Evolutionary conservation across 495 filamentous ascomycete species (phyloP).

Genomic region (Thermochaetoides thermophila): DNA sequence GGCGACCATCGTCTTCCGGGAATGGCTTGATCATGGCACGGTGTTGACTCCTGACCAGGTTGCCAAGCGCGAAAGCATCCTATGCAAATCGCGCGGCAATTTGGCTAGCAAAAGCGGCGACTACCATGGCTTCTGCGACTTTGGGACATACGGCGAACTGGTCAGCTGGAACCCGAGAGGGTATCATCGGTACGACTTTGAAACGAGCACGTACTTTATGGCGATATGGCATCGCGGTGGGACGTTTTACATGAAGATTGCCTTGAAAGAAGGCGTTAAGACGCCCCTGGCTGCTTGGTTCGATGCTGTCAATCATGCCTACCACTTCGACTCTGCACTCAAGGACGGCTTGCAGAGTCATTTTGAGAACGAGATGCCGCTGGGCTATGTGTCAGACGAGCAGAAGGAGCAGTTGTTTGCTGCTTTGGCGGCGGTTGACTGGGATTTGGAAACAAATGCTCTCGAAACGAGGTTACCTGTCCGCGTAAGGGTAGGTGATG

Average conservation of each 20-base stretch:
- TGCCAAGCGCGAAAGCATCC: slow-evolving; percentile 53
- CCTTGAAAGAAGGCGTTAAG: slow-evolving; percentile 45
- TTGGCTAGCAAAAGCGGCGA: slow-evolving; percentile 31
- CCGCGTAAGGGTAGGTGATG: slow-evolving; percentile 16
- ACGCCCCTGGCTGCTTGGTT: slow-evolving; percentile 57
- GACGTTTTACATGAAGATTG: slow-evolving; percentile 37
- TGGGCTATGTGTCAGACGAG: slow-evolving; percentile 21
- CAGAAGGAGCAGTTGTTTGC: slow-evolving; percentile 19
- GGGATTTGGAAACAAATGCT: slow-evolving; percentile 30
- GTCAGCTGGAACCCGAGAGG: slow-evolving; percentile 22
- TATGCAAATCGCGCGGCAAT: slow-evolving; percentile 37
- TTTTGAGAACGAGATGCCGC: slow-evolving; percentile 21
- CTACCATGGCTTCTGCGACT: slow-evolving; percentile 30
- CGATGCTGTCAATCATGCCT: slow-evolving; percentile 50
- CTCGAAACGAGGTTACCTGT: slow-evolving; percentile 28
- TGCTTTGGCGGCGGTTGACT: slow-evolving; percentile 21
- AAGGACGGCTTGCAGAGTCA: slow-evolving; percentile 20
- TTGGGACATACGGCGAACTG: slow-evolving; percentile 26
- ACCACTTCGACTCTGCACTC: slow-evolving; percentile 21
- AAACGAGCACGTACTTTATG: slow-evolving; percentile 38
- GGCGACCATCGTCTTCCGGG: slow-evolving; percentile 62
- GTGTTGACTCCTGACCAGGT: slow-evolving; percentile 50
- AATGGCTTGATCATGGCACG: slow-evolving; percentile 35
- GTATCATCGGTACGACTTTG: slow-evolving; percentile 36
- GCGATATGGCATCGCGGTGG: slow-evolving; percentile 31